A percentile compares a stretch with the other conserved stretches of the same genome.
Evolutionary conservation across 2,329 filamentous ascomycete genomes (phyloP).

Genomic region (Fusarium lyarnte): DNA sequence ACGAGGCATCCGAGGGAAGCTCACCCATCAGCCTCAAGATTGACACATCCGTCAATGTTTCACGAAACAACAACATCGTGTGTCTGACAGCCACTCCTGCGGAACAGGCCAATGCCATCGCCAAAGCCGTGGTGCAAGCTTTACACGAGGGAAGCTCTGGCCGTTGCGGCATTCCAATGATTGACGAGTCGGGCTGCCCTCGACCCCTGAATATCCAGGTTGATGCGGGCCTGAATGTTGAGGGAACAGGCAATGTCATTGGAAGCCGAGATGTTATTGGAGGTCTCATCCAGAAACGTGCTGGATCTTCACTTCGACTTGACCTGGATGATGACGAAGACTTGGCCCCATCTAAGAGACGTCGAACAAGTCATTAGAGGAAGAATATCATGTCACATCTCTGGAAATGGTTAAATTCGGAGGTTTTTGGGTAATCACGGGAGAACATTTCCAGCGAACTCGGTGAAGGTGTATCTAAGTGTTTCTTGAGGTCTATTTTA

Average conservation of each 20-base stretch:
- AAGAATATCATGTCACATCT: not conserved
- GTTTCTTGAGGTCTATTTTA: not conserved
- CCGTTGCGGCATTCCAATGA: slow-evolving; percentile 56
- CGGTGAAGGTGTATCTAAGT: not conserved
- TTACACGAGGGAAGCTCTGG: slow-evolving; percentile 55
- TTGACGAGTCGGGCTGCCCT: slow-evolving; percentile 55
- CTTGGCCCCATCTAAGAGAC: slow-evolving; percentile 36
- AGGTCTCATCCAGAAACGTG: slow-evolving; percentile 42
- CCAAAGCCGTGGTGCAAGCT: slow-evolving; percentile 56
- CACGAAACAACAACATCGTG: slow-evolving; percentile 60
- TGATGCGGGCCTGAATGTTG: slow-evolving; percentile 56
- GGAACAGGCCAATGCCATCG: slow-evolving; percentile 54
- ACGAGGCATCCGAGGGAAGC: slow-evolving; percentile 37
- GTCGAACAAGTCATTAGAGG: slow-evolving; percentile 29
- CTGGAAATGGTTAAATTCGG: not conserved
- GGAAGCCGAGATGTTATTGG: slow-evolving; percentile 48
- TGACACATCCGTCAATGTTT: slow-evolving; percentile 58
- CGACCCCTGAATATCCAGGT: slow-evolving; percentile 56
- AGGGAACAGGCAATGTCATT: slow-evolving; percentile 57
- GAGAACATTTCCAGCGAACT: not conserved
- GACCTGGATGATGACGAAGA: slow-evolving; percentile 32
- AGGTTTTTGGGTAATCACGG: not conserved
- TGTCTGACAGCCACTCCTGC: slow-evolving; percentile 53
- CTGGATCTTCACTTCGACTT: slow-evolving; percentile 19
- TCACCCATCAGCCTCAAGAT: slow-evolving; percentile 59